phyloP scores from a whole-genome alignment of 2,329 filamentous ascomycete species.

The Diatrype stigma region DNA sequence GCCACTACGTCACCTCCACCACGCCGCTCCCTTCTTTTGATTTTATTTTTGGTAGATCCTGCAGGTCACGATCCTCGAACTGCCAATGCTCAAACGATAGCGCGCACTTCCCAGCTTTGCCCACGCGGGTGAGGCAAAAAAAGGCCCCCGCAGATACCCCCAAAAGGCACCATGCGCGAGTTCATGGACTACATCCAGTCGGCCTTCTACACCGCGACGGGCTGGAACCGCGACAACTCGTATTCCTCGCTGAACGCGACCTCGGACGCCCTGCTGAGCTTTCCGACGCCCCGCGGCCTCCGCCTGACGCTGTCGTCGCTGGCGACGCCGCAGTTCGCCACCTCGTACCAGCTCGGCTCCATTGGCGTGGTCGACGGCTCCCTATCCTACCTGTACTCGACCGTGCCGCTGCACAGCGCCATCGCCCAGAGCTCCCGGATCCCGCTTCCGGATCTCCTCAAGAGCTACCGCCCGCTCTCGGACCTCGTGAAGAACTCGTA shows the following conservation, averaged over 20 bases:
- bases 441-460: constrained; percentile 71
- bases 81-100: constrained; percentile 3
- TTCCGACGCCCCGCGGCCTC: constrained; percentile 78
- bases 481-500: constrained; percentile 42
- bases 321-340: constrained; percentile 87
- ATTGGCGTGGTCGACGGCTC: constrained; percentile 92
- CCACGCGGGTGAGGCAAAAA: background rate
- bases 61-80: too few species aligned
- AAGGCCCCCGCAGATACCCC: background rate
- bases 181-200: constrained; percentile 97
- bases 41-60: too few species aligned
- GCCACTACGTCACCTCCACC: background rate
- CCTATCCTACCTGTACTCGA: constrained; percentile 95
- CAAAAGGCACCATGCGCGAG: constrained; percentile 64
- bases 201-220: constrained; percentile 80
- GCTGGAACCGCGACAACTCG: constrained; percentile 89
- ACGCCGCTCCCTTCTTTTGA: too few species aligned
- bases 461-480: constrained; percentile 76
- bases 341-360: constrained; percentile 86
- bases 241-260: constrained; percentile 84
- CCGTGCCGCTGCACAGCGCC: constrained; percentile 65
- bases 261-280: constrained; percentile 81
- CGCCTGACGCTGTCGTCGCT: constrained; percentile 87
- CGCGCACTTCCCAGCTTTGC: background rate
- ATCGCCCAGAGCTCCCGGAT: constrained; percentile 69